phyloP scores from a whole-genome alignment of 2,329 filamentous ascomycete species.

The Fusarium verticillioides region DNA sequence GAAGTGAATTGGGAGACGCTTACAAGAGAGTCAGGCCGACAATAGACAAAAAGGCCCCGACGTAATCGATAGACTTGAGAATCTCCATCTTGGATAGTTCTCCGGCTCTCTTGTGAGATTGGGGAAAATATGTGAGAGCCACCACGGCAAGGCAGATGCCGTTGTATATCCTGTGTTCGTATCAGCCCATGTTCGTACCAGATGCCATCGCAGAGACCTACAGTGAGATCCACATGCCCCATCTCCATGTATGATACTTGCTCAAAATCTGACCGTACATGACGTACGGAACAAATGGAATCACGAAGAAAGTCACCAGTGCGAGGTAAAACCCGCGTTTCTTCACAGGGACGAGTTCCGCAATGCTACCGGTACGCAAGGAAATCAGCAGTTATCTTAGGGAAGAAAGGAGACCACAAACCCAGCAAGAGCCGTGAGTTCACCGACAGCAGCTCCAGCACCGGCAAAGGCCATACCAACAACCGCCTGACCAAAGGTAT shows the following conservation, averaged over 20 bases:
- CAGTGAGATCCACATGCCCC: background rate
- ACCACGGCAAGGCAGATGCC: background rate
- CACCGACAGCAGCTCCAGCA: background rate
- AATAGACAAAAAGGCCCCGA: background rate
- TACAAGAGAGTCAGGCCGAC: background rate
- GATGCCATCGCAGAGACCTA: background rate
- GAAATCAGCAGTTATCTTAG: rapidly evolving
- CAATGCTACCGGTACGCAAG: background rate
- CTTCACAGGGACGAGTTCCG: background rate
- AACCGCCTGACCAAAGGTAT: background rate
- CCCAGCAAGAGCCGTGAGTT: background rate
- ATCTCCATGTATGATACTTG: background rate
- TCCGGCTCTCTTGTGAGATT: background rate
- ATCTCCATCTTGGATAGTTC: background rate
- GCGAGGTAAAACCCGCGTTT: background rate
- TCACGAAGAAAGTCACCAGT: background rate
- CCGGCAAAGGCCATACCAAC: background rate
- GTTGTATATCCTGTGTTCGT: background rate
- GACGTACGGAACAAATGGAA: background rate
- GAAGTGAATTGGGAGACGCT: rapidly evolving
- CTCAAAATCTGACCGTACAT: background rate
- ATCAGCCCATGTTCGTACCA: background rate
- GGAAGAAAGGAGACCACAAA: background rate
- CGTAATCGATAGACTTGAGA: background rate
- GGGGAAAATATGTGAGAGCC: background rate